A percentile compares a stretch with the other conserved stretches of the same genome.
Evolutionary conservation across 352 stramenopile species (phyloP).

Genomic region (Aphanomyces invadans): DNA sequence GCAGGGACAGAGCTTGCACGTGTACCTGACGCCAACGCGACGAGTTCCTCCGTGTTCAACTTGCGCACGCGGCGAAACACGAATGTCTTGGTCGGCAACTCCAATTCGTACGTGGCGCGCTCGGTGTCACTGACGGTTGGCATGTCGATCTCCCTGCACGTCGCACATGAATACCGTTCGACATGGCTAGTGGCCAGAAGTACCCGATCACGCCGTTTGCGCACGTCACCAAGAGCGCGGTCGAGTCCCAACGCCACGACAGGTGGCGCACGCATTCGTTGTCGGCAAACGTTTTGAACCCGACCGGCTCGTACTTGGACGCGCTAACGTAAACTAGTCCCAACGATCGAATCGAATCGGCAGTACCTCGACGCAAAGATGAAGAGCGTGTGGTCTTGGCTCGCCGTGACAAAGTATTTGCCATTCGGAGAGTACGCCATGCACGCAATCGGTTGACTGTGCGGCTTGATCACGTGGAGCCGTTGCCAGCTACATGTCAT

Average conservation of each 20-base stretch:
- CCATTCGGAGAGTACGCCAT: conserved; percentile 66
- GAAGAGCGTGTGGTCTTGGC: conserved; percentile 78
- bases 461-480: conserved; percentile 84
- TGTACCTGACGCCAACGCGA: neutral
- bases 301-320: conserved; percentile 59
- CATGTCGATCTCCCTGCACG: neutral
- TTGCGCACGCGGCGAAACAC: conserved; percentile 11
- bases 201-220: conserved; percentile 60
- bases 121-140: neutral
- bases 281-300: conserved; percentile 40
- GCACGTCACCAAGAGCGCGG: conserved; percentile 61
- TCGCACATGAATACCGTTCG: neutral
- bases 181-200: conserved; percentile 31
- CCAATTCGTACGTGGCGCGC: conserved; percentile 14
- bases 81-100: neutral
- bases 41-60: conserved; percentile 5
- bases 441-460: conserved; percentile 60
- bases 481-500: conserved; percentile 47
- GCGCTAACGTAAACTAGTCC: conserved; percentile 32
- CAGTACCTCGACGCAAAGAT: conserved; percentile 67
- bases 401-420: conserved; percentile 63
- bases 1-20: neutral
- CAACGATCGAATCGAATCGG: too few relatives aligned
- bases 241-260: conserved; percentile 60
- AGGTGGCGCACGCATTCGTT: conserved; percentile 37